Conservation (phyloP, 2,329 filamentous ascomycete species). For the Stemphylium beticola region DNA sequence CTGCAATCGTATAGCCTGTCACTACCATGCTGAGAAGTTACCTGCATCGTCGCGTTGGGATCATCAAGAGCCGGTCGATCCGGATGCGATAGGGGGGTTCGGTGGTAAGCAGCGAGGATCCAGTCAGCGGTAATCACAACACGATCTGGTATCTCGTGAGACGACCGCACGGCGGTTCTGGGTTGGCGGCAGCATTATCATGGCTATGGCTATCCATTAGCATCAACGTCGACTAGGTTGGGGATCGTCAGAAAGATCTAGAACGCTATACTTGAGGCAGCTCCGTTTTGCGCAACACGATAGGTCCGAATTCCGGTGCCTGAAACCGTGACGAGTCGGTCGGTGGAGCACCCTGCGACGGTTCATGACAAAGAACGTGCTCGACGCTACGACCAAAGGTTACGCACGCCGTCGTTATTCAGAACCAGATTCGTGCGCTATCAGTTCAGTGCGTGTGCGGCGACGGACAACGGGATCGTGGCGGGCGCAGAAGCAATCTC, state of each 20-base stretch:
- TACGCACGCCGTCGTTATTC: conserved; percentile 22
- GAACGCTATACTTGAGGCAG: conserved; percentile 25
- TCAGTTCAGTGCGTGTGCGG: conserved; percentile 7
- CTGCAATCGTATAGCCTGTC: background rate
- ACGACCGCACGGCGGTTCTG: background rate
- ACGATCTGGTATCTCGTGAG: background rate
- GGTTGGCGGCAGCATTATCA: conserved; percentile 6
- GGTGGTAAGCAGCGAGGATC: background rate
- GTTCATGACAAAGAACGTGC: conserved; percentile 24
- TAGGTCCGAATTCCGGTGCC: conserved; percentile 40
- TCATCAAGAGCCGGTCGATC: background rate
- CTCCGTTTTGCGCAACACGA: conserved; percentile 24
- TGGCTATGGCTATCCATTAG: background rate
- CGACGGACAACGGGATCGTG: conserved; percentile 7
- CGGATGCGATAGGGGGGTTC: background rate
- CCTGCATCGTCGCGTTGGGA: background rate
- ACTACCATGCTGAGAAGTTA: background rate
- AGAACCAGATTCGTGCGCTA: conserved; percentile 6
- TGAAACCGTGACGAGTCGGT: conserved; percentile 29
- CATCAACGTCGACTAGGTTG: background rate
- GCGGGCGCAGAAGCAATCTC: conserved; percentile 17
- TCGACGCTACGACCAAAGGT: conserved; percentile 20
- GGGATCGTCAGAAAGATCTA: conserved; percentile 6
- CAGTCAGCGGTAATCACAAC: background rate
- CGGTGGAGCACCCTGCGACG: conserved; percentile 15